Percentiles rank a stretch among this genome's conserved stretches.
phyloP scores from a whole-genome alignment of 176 grass and related monocot species.

The Pontederia crassipes region DNA sequence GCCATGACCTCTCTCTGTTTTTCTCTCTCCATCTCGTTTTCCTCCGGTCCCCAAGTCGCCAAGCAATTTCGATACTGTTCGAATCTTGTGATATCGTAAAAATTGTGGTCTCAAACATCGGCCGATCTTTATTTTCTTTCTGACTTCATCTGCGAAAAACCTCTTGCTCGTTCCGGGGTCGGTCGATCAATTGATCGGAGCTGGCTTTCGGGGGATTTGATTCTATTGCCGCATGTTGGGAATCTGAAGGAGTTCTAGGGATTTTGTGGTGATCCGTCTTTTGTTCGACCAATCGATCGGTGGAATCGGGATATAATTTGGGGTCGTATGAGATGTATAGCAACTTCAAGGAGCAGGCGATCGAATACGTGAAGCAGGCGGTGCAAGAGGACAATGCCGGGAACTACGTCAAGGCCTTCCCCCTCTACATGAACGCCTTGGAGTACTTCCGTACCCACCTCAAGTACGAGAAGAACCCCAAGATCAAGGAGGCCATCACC shows the following conservation, averaged over 20 bases:
- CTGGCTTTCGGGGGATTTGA: too few relatives aligned
- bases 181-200: too few relatives aligned
- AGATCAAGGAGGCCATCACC: conserved; percentile 93
- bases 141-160: background rate
- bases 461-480: conserved; percentile 99
- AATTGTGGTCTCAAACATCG: too few relatives aligned
- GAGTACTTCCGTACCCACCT: conserved; percentile 98
- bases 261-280: background rate
- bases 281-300: background rate
- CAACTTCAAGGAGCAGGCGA: conserved; percentile 99
- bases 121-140: background rate
- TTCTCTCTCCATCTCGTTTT: too few relatives aligned
- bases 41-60: too few relatives aligned
- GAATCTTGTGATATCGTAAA: too few relatives aligned
- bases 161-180: too few relatives aligned
- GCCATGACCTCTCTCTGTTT: too few relatives aligned
- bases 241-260: background rate
- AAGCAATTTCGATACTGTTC: too few relatives aligned
- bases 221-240: too few relatives aligned
- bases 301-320: background rate
- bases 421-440: conserved; percentile 91
- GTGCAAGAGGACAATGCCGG: conserved; percentile 97
- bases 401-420: conserved; percentile 92
- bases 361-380: conserved; percentile 92
- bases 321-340: conserved; percentile 51